These are phyloP conservation scores for Coffea eugenioides DNA, from an alignment of 257 asterid species.

Conservation along the genomic window DNA sequence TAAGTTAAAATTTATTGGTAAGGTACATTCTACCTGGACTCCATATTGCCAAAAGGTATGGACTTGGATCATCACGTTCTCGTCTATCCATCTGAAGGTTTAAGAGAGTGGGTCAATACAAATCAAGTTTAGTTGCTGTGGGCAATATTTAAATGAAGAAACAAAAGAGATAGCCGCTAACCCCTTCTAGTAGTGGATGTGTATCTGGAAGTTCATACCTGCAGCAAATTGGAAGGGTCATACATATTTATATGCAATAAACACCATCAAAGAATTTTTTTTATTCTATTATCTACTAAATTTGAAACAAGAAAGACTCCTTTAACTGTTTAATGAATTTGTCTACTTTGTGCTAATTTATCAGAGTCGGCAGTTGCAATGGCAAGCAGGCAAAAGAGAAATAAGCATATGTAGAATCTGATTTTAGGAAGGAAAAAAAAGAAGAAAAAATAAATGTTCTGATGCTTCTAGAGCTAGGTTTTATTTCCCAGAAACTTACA, in stretches of 20 bases:
- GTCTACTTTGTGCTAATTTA: not conserved
- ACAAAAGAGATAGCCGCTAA: conserved; percentile 34
- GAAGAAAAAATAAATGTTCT: not conserved
- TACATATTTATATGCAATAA: conserved; percentile 3
- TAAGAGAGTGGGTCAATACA: conserved; percentile 26
- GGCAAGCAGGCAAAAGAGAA: not conserved
- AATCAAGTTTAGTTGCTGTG: conserved; percentile 21
- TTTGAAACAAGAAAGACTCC: not conserved
- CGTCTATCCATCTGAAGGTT: conserved; percentile 73
- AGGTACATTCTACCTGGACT: conserved; percentile 66
- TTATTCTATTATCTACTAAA: not conserved
- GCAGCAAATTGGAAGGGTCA: conserved; percentile 37
- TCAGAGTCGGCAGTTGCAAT: not conserved
- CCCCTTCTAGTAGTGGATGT: conserved; percentile 73
- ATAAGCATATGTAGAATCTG: not conserved
- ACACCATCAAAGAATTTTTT: not conserved
- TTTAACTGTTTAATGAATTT: not conserved
- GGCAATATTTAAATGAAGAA: conserved; percentile 14
- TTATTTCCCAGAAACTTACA: conserved; percentile 41
- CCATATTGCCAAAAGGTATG: conserved; percentile 97
- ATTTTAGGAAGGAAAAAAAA: not conserved
- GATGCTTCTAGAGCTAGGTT: not conserved
- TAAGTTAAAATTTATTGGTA: not conserved
- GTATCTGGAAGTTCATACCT: conserved; percentile 90
- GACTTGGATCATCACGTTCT: conserved; percentile 95